These are phyloP conservation scores for Ogataea neopini DNA, from an alignment of 805 yeast genomes.

Conservation along the genomic window DNA sequence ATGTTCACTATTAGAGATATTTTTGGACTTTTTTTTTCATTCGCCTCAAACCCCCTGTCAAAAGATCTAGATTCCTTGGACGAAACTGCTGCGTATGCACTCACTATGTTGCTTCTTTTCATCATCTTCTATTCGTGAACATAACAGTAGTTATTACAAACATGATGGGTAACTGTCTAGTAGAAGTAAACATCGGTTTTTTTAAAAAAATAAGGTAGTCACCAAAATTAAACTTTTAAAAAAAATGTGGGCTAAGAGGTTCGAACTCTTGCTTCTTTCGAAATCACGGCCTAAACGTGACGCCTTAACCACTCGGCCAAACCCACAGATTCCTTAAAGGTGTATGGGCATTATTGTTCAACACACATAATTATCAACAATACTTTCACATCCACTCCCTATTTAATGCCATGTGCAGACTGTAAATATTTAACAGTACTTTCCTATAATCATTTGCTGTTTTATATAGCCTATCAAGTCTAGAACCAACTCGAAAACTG, in stretches of 20 bases:
- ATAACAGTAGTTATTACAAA: neutral
- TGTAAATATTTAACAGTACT: neutral
- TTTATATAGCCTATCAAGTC: neutral
- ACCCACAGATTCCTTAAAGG: slow-evolving; percentile 18
- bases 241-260: slow-evolving; percentile 31
- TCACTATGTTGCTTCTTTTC: neutral
- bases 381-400: neutral
- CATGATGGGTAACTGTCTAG: neutral
- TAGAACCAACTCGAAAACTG: neutral
- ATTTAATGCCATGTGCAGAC: neutral
- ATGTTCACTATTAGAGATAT: neutral
- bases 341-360: neutral
- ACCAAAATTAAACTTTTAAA: slow-evolving; percentile 6
- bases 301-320: slow-evolving; percentile 36
- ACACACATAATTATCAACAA: neutral
- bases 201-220: neutral
- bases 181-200: too few species aligned
- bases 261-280: slow-evolving; percentile 34
- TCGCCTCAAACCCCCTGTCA: slow-evolving; percentile 4
- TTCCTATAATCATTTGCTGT: neutral
- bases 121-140: too few species aligned
- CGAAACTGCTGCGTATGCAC: neutral
- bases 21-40: neutral
- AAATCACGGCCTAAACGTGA: slow-evolving; percentile 34
- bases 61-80: slow-evolving; percentile 1